Evolutionary conservation across 1,139 yeast species (phyloP), one percentile per base, ranked within the genome.

Genomic region (Debaryomyces sp.): DNA sequence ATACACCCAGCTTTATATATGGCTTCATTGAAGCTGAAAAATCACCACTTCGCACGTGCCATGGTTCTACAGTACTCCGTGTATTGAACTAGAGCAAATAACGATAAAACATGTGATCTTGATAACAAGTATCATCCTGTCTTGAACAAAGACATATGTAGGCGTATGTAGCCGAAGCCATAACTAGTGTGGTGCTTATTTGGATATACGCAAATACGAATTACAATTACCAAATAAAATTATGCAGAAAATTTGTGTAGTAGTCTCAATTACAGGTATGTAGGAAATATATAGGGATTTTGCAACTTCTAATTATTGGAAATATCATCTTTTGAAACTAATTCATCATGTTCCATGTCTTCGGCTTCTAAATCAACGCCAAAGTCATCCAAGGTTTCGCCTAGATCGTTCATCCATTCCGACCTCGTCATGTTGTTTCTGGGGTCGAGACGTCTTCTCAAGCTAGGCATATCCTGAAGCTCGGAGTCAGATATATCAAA

Each of bases 351-450:
- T 55, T 64, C 58, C 41, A 53, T 60, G 44, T 66, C 68, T 56
- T 84, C 91, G 1, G 85, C 82, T 3, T 85, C 90, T 4, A 83
- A 54, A 62, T 92, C 97, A 2, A 94, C 98, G 1, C 98, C 98
- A 64, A 82, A 91, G 66, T 90, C 97, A 40, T 78, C 78, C 46
- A 94, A 70, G 5, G 80, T 78, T 60, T 92, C 98, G 7, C 99
- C 99, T 65, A 87, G 77, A 42, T 79, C 85, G 61, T 89, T 91
- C 50, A 70, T 70, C 96, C 97, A 92, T 44, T 81, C 75, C 21
- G 66, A 73, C 23, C 87, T 66, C 26, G 51, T 53, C 55, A 64
- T 48, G 44, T 55, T 60, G 0, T 61, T 45, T 40, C 71, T 55
- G 3, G 72, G 70, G 50, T 69, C 73, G 5, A 63, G 47, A 17